phyloP scores from a whole-genome alignment of 495 filamentous ascomycete species.

The Xylaria bambusicola region DNA sequence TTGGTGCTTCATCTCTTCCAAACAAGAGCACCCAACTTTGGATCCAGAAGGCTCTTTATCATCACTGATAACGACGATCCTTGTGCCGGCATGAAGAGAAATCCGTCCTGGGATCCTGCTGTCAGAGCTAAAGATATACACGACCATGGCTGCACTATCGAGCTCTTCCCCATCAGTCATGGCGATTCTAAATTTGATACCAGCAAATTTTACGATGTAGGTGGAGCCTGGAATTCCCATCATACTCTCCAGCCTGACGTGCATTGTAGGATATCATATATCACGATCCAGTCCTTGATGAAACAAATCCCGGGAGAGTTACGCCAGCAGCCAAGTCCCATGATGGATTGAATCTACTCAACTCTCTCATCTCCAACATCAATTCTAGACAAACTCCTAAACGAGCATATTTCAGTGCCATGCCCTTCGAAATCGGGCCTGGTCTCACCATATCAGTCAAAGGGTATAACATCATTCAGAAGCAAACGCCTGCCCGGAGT shows the following conservation, averaged over 20 bases:
- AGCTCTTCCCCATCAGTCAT: constrained; percentile 87
- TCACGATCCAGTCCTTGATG: constrained; percentile 62
- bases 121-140: constrained; percentile 93
- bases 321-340: constrained; percentile 56
- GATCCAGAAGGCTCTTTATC: constrained; percentile 87
- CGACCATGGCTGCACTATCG: constrained; percentile 89
- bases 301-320: constrained; percentile 45
- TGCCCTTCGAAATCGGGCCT: constrained; percentile 84
- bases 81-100: constrained; percentile 65
- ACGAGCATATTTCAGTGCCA: constrained; percentile 79
- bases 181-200: constrained; percentile 76
- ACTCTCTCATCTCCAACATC: constrained; percentile 83
- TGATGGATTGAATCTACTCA: constrained; percentile 79
- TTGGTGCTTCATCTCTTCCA: constrained; percentile 97
- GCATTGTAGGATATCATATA: constrained; percentile 82
- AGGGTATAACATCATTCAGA: constrained; percentile 86
- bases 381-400: constrained; percentile 89
- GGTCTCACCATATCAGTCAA: constrained; percentile 85
- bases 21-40: constrained; percentile 90
- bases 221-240: constrained; percentile 16
- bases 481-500: constrained; percentile 73
- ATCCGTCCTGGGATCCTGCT: constrained; percentile 70
- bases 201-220: constrained; percentile 88
- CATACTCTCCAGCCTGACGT: constrained; percentile 25
- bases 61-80: constrained; percentile 95